Percentiles rank a stretch among this genome's conserved stretches.
phyloP scores from a whole-genome alignment of 2,329 filamentous ascomycete genomes.

The Pyrenophora seminiperda region DNA sequence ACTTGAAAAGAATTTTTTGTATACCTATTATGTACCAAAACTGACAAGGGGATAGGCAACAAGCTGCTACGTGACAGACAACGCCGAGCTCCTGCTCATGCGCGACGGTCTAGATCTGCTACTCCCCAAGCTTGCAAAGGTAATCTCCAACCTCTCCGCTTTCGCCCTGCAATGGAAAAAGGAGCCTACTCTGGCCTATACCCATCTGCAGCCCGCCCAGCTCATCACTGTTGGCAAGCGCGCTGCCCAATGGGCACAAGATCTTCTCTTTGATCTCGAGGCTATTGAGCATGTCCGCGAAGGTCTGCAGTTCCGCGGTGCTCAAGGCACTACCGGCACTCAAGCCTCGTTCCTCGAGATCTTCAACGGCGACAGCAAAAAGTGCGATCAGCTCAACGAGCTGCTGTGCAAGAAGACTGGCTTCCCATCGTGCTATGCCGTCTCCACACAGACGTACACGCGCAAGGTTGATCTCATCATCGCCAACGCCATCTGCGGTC shows the following conservation, averaged over 20 bases:
- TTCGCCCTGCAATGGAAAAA: slow-evolving; percentile 77
- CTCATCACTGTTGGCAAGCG: slow-evolving; percentile 71
- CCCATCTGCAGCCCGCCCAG: slow-evolving; percentile 70
- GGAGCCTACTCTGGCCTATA: slow-evolving; percentile 75
- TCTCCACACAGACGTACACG: slow-evolving; percentile 76
- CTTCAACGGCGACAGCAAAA: slow-evolving; percentile 64
- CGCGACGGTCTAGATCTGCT: slow-evolving; percentile 76
- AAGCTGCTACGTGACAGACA: slow-evolving; percentile 37
- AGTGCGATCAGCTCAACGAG: slow-evolving; percentile 67
- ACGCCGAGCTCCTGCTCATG: slow-evolving; percentile 65
- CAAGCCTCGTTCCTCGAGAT: slow-evolving; percentile 74
- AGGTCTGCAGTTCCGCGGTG: slow-evolving; percentile 74
- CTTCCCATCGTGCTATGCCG: slow-evolving; percentile 64
- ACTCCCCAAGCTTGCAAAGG: slow-evolving; percentile 76
- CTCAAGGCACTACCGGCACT: slow-evolving; percentile 52
- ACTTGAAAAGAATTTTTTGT: no score
- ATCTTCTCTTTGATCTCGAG: slow-evolving; percentile 75
- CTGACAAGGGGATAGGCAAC: slow-evolving; percentile 66
- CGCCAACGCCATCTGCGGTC: slow-evolving; percentile 77
- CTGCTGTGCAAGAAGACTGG: slow-evolving; percentile 70
- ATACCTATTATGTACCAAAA: no score
- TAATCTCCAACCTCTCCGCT: slow-evolving; percentile 72
- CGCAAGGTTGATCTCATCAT: slow-evolving; percentile 82
- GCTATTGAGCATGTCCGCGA: slow-evolving; percentile 71
- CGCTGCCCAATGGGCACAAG: slow-evolving; percentile 75